A percentile compares a stretch with the other conserved stretches of the same genome.
These are phyloP conservation scores for Tuber indicum DNA, from an alignment of 495 filamentous ascomycete genomes.

Conservation along the genomic window DNA sequence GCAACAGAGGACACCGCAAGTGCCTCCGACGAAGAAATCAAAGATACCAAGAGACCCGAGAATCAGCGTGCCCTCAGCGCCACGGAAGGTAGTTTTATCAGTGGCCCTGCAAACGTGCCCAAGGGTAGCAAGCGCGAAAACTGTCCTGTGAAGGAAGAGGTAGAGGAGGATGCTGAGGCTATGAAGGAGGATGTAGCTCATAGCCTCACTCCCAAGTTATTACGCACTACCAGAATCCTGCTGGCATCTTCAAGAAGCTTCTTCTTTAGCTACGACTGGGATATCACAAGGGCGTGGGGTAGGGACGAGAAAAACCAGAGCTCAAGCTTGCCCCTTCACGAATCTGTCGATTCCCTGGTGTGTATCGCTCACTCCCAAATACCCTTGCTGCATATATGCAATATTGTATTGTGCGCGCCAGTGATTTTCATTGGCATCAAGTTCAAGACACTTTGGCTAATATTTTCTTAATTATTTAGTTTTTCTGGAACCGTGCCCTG, in stretches of 20 bases:
- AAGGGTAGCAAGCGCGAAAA: conserved; percentile 40
- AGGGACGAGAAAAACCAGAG: conserved; percentile 25
- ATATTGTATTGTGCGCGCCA: background rate
- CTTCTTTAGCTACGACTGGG: conserved; percentile 87
- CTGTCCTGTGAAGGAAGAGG: conserved; percentile 10
- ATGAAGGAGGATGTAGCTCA: conserved; percentile 43
- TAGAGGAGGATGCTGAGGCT: conserved; percentile 38
- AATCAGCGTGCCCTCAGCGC: conserved; percentile 30
- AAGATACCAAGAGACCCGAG: conserved; percentile 41
- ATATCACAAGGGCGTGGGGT: conserved; percentile 61
- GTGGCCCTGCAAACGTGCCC: background rate
- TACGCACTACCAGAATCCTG: conserved; percentile 72
- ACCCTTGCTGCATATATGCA: background rate
- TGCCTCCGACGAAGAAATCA: conserved; percentile 30
- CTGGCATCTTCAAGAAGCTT: conserved; percentile 75
- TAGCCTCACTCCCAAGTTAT: conserved; percentile 69
- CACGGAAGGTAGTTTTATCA: background rate
- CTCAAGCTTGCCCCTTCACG: conserved; percentile 56
- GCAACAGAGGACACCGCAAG: conserved; percentile 8
- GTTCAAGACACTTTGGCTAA: background rate
- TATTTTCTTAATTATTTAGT: conserved; percentile 49
- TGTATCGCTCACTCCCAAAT: conserved; percentile 24
- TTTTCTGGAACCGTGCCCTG: conserved; percentile 84
- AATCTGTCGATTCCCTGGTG: conserved; percentile 66
- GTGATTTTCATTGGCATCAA: background rate